Evolutionary conservation across 2,329 filamentous ascomycete species (phyloP), one percentile per base, ranked within the genome.

Genomic region (Colletotrichum brevisporum): DNA sequence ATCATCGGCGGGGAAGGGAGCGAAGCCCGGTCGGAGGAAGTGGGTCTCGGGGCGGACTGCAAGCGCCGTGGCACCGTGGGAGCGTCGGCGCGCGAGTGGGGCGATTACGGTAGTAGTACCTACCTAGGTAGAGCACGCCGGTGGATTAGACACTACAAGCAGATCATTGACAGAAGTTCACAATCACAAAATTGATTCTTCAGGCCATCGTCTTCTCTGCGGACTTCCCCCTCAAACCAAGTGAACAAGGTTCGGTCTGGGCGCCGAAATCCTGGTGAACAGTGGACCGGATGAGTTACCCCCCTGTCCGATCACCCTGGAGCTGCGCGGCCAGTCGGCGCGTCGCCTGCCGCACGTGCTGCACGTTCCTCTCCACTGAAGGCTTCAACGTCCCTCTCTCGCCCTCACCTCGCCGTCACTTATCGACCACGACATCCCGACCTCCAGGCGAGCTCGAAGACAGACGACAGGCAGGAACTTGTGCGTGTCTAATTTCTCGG

Each of bases 271-370:
- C 26, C n/a, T 36, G 8, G 24, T 21, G n/a, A 21, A 24, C 31
- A 26, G 57, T 58, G 65, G 52, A 53, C 36, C 50, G 26, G 31
- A 36, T 10, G 31, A 36, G 31, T 36, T 36, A 16, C 45, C 31
- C 15, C 67, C 67, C 62, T 70, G 47, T 63, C 21, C 18, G 13
- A 57, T 10, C 15, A 56, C 47, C 63, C 58, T 63, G 63, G 31
- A 63, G 55, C 24, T 27, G 51, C 65, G 18, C 60, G 43, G 47
- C 69, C 69, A 71, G 61, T 71, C 69, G 67, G 69, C 24, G 58
- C 47, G 45, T 69, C 63, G 24, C 65, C 69, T 65, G 39, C 51
- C 15, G 58, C 61, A 71, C 69, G 69, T 71, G 69, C 55, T 48
- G 66, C 63, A 63, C 67, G 57, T 16, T 45, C 50, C 21, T 36